These are phyloP conservation scores for Xylaria acuta DNA, from an alignment of 495 filamentous ascomycete genomes.

Conservation along the genomic window DNA sequence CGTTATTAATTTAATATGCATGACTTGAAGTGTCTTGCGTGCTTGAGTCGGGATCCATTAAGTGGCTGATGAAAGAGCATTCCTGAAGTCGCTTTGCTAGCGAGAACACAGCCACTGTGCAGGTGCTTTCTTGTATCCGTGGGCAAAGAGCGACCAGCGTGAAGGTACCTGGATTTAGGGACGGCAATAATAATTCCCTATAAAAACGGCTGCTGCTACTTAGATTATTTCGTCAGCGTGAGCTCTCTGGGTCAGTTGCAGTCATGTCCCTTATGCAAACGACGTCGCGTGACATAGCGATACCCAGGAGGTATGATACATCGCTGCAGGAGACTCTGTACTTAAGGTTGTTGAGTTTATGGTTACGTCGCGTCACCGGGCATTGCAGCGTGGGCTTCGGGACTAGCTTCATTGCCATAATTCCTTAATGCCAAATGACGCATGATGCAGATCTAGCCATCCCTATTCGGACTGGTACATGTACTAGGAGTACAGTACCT, in stretches of 20 bases:
- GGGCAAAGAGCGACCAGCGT: not conserved
- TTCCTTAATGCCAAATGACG: conserved; percentile 20
- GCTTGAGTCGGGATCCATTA: not conserved
- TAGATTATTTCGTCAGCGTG: not conserved
- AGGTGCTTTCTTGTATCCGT: not conserved
- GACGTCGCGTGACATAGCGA: not conserved
- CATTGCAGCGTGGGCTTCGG: not conserved
- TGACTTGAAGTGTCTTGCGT: not conserved
- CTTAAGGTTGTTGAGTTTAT: not conserved
- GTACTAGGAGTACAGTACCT: not conserved
- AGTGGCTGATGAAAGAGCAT: not conserved
- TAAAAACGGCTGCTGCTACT: not conserved
- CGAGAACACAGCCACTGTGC: not conserved
- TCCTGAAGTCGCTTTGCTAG: not conserved
- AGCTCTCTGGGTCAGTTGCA: not conserved
- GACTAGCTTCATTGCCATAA: conserved; percentile 2
- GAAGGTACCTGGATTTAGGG: not conserved
- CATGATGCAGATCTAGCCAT: conserved; percentile 8
- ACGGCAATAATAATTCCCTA: not conserved
- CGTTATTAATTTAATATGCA: not conserved
- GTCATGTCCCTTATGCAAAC: not conserved
- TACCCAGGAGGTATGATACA: not conserved
- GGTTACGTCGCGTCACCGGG: conserved; percentile 7
- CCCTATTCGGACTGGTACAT: not conserved
- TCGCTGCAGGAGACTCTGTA: not conserved